Conservation (phyloP, 2,329 filamentous ascomycete species). For the Fulvia fulva region DNA sequence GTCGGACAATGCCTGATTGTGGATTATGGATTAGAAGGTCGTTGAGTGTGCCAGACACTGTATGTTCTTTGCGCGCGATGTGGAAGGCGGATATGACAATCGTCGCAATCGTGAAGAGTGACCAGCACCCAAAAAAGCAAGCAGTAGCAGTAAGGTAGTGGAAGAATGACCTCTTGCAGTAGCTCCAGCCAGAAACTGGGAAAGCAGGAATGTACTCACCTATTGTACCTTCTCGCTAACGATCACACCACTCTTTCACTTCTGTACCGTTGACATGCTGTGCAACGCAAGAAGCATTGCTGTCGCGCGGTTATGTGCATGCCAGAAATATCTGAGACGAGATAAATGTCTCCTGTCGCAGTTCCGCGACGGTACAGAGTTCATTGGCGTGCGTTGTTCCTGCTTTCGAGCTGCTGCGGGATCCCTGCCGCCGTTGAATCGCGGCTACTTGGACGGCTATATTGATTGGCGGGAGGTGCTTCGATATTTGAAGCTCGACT, state of each 20-base stretch:
- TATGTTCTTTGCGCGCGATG: background rate
- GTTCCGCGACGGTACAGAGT: background rate
- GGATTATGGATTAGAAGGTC: background rate
- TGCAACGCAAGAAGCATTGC: background rate
- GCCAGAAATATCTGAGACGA: background rate
- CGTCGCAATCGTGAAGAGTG: background rate
- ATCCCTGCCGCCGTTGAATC: background rate
- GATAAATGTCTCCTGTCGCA: background rate
- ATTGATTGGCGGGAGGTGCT: conserved; percentile 2
- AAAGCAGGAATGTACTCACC: conserved; percentile 1
- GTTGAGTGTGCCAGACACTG: conserved; percentile 1
- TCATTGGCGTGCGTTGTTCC: background rate
- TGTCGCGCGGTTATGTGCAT: background rate
- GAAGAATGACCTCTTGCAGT: background rate
- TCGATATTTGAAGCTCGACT: background rate
- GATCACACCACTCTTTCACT: background rate
- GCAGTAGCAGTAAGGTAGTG: background rate
- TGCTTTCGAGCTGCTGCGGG: background rate
- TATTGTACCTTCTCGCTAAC: background rate
- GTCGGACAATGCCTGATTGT: background rate
- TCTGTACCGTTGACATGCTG: background rate
- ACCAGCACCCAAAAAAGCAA: background rate
- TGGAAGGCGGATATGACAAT: background rate
- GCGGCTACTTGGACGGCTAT: background rate
- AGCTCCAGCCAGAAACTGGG: background rate